phyloP scores from a whole-genome alignment of 208 protist genomes.

The Wallacemonas collosoma region DNA sequence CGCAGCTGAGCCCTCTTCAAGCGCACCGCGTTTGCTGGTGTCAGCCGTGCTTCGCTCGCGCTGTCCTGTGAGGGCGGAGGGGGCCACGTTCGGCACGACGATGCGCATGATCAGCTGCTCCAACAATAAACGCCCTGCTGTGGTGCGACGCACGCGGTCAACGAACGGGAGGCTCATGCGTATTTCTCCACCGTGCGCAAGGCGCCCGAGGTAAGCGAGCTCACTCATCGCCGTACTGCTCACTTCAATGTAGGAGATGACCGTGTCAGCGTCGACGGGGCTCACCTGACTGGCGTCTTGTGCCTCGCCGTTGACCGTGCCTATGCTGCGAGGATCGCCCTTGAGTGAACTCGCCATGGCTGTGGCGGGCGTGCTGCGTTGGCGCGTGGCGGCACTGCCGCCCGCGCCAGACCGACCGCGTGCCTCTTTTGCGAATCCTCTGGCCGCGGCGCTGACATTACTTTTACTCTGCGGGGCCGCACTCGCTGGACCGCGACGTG shows the following conservation, averaged over 20 bases:
- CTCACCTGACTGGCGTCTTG: not conserved
- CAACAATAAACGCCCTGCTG: conserved; percentile 55
- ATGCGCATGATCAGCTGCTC: conserved; percentile 59
- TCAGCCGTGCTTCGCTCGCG: not conserved
- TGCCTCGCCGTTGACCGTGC: not conserved
- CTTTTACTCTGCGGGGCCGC: too few species aligned
- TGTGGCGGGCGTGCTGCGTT: not conserved
- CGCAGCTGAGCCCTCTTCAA: too few species aligned
- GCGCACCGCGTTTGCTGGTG: too few species aligned
- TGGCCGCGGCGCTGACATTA: too few species aligned
- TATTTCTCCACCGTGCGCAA: conserved; percentile 63
- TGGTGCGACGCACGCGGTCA: conserved; percentile 25
- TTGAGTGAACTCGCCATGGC: not conserved
- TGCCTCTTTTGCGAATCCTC: too few species aligned
- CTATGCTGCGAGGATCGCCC: not conserved
- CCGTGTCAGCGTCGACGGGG: not conserved
- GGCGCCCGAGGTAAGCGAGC: conserved; percentile 40
- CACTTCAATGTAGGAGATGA: conserved; percentile 31
- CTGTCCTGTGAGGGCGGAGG: conserved; percentile 1
- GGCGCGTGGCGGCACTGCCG: not conserved
- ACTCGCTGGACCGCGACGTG: too few species aligned
- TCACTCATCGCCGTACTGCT: conserved; percentile 61
- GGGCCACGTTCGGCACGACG: conserved; percentile 28
- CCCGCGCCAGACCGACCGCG: too few species aligned
- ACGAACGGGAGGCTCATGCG: conserved; percentile 49